These are phyloP conservation scores for Phytophthora sojae DNA, from an alignment of 352 stramenopile genomes.

Conservation along the genomic window DNA sequence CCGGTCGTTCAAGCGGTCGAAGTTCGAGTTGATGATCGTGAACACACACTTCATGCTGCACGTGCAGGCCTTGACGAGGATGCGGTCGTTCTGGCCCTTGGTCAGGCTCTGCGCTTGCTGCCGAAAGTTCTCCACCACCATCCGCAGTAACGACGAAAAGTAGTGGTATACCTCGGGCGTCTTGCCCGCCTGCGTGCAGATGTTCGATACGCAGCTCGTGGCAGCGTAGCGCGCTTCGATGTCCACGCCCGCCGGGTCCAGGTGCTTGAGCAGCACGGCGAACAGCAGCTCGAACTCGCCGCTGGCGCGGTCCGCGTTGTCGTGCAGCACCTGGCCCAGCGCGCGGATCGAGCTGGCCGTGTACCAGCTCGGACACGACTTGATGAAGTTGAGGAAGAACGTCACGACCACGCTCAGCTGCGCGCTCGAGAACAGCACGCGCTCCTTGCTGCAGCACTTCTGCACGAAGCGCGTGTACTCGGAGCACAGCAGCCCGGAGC, in stretches of 20 bases:
- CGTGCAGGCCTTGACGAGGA: constrained; percentile 85
- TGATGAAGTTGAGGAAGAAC: constrained; percentile 84
- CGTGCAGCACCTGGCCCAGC: constrained; percentile 76
- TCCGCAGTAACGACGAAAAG: constrained; percentile 78
- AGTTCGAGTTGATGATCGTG: constrained; percentile 80
- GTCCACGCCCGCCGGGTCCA: constrained; percentile 82
- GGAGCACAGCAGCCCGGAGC: constrained; percentile 76
- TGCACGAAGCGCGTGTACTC: constrained; percentile 84
- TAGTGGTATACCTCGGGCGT: constrained; percentile 73
- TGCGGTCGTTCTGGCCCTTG: constrained; percentile 72
- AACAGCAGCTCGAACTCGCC: constrained; percentile 75
- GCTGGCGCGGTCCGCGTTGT: constrained; percentile 78
- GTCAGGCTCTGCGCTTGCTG: constrained; percentile 76
- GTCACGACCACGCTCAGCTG: constrained; percentile 69
- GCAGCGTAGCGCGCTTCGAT: constrained; percentile 87
- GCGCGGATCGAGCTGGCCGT: constrained; percentile 72
- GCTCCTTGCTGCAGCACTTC: constrained; percentile 80
- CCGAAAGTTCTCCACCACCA: constrained; percentile 88
- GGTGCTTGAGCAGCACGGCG: constrained; percentile 69
- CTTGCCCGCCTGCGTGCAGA: constrained; percentile 75
- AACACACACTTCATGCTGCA: constrained; percentile 90
- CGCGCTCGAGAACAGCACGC: constrained; percentile 63
- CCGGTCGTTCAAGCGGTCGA: constrained; percentile 63
- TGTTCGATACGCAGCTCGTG: constrained; percentile 86
- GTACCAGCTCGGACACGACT: constrained; percentile 79